Evolutionary conservation across 805 yeast genomes (phyloP).

Genomic region (Groenewaldozyma salmanticensis): DNA sequence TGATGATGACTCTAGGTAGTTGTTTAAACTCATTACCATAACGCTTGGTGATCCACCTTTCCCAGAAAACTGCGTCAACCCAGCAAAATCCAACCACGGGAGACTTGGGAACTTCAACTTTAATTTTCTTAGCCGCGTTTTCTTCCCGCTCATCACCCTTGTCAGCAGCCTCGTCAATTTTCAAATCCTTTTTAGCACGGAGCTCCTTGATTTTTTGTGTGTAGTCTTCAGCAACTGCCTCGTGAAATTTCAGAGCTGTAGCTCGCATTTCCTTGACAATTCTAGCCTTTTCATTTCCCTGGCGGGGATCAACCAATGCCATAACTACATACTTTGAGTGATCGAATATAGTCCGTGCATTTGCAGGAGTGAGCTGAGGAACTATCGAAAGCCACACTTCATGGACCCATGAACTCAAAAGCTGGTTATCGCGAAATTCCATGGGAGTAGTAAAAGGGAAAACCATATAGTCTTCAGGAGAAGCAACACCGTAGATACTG

Average conservation of each 20-base stretch:
- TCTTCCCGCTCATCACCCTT: slow-evolving; percentile 24
- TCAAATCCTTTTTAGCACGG: slow-evolving; percentile 23
- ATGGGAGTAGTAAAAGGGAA: slow-evolving; percentile 25
- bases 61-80: slow-evolving; percentile 28
- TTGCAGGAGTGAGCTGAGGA: slow-evolving; percentile 30
- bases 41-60: slow-evolving; percentile 25
- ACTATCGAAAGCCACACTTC: slow-evolving; percentile 27
- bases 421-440: slow-evolving; percentile 25
- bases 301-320: slow-evolving; percentile 24
- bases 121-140: slow-evolving; percentile 21
- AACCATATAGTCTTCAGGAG: slow-evolving; percentile 16
- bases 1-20: slow-evolving; percentile 19
- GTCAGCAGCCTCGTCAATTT: slow-evolving; percentile 26
- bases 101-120: slow-evolving; percentile 16
- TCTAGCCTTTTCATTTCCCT: slow-evolving; percentile 15
- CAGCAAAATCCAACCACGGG: slow-evolving; percentile 27
- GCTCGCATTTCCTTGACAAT: slow-evolving; percentile 23
- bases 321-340: slow-evolving; percentile 24
- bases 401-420: slow-evolving; percentile 24
- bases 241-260: slow-evolving; percentile 23
- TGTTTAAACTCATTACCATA: slow-evolving; percentile 13
- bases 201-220: slow-evolving; percentile 19
- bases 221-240: slow-evolving; percentile 16
- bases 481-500: slow-evolving; percentile 23
- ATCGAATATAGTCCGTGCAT: slow-evolving; percentile 23